Conservation (phyloP, 1,284 basidiomycete genomes). For the Phenoliferia sp. region DNA sequence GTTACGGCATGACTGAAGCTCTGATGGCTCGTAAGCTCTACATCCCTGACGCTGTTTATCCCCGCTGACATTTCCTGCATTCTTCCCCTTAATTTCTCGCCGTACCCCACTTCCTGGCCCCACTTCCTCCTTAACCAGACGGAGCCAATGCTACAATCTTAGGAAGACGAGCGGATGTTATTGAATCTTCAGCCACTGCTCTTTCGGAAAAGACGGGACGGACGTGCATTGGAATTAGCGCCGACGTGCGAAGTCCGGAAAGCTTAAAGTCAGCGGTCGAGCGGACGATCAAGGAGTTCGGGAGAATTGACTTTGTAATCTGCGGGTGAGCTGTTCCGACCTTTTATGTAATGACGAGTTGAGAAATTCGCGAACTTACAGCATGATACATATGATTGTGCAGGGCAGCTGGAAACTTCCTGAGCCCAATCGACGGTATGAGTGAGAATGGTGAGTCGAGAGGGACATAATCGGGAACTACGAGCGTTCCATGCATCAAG, state of each 20-base stretch:
- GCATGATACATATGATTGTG: background rate
- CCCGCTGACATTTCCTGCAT: too few species aligned
- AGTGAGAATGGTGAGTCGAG: constrained; percentile 54
- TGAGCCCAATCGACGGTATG: constrained; percentile 54
- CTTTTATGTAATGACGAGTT: too few species aligned
- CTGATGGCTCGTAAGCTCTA: constrained; percentile 49
- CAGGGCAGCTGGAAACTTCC: constrained; percentile 41
- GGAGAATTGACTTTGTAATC: constrained; percentile 89
- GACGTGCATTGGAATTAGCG: constrained; percentile 67
- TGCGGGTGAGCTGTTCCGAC: constrained; percentile 46
- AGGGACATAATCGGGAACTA: too few species aligned
- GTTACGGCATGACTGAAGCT: constrained; percentile 77
- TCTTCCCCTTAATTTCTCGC: too few species aligned
- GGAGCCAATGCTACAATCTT: constrained; percentile 36
- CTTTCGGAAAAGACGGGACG: constrained; percentile 64
- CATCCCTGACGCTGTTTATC: too few species aligned
- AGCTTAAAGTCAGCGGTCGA: constrained; percentile 67
- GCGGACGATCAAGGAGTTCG: constrained; percentile 69
- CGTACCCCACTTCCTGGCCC: background rate
- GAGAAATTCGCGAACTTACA: background rate
- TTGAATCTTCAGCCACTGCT: constrained; percentile 64
- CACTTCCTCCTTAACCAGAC: constrained; percentile 5
- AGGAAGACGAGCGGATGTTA: constrained; percentile 58
- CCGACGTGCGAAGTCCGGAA: constrained; percentile 75
- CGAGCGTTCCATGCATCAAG: too few species aligned